These are phyloP conservation scores for Cryptococcus neoformans DNA, from an alignment of 1,284 basidiomycete genomes.

Conservation along the genomic window DNA sequence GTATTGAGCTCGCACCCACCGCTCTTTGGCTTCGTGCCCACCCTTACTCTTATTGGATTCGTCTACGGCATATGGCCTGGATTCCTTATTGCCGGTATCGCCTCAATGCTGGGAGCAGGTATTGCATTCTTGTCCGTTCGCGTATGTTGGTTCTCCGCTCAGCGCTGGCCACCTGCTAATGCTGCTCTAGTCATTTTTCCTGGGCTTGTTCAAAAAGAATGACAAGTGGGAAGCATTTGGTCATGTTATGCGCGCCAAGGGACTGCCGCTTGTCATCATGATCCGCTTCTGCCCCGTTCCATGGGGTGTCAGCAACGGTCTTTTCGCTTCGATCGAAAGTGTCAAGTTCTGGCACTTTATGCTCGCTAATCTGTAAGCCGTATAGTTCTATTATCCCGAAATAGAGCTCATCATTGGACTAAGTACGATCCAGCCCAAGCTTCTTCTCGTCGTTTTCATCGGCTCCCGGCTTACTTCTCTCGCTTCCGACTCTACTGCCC, in stretches of 20 bases:
- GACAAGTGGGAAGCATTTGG: slow-evolving; percentile 49
- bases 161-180: background rate
- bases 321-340: slow-evolving; percentile 42
- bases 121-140: slow-evolving; percentile 44
- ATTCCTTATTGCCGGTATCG: slow-evolving; percentile 30
- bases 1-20: slow-evolving; percentile 48
- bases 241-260: slow-evolving; percentile 47
- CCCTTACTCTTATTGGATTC: slow-evolving; percentile 47
- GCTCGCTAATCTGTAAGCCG: slow-evolving; percentile 42
- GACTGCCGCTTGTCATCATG: slow-evolving; percentile 46
- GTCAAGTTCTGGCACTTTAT: slow-evolving; percentile 46
- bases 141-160: slow-evolving; percentile 17
- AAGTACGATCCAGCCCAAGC: slow-evolving; percentile 37
- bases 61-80: slow-evolving; percentile 47
- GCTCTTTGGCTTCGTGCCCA: slow-evolving; percentile 45
- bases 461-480: slow-evolving; percentile 46
- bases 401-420: background rate
- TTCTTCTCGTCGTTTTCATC: slow-evolving; percentile 47
- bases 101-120: slow-evolving; percentile 37
- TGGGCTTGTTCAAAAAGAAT: slow-evolving; percentile 37
- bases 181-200: slow-evolving; percentile 41
- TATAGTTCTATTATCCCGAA: background rate
- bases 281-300: slow-evolving; percentile 49
- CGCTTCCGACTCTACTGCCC: slow-evolving; percentile 21
- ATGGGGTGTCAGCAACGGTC: slow-evolving; percentile 17